Evolutionary conservation across 1,139 yeast species (phyloP).

Genomic region (Pichia sp.): DNA sequence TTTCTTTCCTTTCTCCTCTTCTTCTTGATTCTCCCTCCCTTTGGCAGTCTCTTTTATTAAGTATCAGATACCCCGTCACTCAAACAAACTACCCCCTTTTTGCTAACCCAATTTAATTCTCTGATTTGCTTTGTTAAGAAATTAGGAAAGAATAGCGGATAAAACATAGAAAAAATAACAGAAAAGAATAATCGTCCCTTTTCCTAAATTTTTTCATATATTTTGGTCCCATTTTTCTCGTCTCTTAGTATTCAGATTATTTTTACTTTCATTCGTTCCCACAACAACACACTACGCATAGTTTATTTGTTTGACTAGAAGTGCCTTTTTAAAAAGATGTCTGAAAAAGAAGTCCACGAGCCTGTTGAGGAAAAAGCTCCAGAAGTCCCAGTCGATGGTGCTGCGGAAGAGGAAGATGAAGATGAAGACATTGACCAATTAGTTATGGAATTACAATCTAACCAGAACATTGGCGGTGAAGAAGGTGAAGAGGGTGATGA

Average conservation of each 20-base stretch:
- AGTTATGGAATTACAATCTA: constrained; percentile 84
- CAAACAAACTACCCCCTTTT: background rate
- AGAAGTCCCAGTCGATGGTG: constrained; percentile 4
- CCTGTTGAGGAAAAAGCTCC: constrained; percentile 19
- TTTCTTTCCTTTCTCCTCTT: background rate
- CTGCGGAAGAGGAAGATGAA: constrained; percentile 22
- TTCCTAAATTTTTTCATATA: background rate
- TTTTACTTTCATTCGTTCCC: background rate
- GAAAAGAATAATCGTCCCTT: background rate
- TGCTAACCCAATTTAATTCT: background rate
- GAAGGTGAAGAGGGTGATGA: constrained; percentile 42
- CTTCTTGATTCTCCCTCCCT: background rate
- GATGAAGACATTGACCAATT: constrained; percentile 65
- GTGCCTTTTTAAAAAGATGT: constrained; percentile 9
- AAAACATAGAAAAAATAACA: background rate
- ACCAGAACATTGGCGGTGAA: constrained; percentile 30
- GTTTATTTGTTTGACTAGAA: constrained; percentile 1
- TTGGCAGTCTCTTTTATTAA: constrained; percentile 15
- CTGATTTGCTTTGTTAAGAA: background rate
- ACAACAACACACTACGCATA: background rate
- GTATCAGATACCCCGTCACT: constrained; percentile 16
- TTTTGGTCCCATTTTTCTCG: background rate
- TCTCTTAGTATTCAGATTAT: background rate
- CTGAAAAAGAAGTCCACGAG: constrained; percentile 20
- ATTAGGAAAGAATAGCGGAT: background rate